Conservation (phyloP, 306 rosid species). For the Castanopsis chinensis region DNA sequence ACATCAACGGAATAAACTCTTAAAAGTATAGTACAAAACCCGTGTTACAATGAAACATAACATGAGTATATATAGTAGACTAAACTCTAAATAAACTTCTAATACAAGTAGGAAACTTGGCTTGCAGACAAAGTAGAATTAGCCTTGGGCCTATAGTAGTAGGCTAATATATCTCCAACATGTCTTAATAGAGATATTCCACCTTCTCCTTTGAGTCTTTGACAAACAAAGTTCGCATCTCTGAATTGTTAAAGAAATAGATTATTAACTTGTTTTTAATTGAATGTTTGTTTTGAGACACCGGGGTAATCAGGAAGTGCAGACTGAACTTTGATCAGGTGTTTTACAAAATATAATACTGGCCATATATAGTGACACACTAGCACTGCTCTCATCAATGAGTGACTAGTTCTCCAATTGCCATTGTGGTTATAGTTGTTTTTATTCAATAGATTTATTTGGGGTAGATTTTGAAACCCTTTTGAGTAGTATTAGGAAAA, state of each 20-base stretch:
- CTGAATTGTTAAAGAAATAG: background rate
- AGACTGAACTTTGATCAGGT: background rate
- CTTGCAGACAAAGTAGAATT: no score
- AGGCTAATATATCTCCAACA: no score
- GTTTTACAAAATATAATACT: background rate
- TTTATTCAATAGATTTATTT: background rate
- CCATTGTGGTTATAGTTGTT: background rate
- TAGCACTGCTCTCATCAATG: no score
- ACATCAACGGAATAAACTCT: no score
- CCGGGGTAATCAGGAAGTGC: background rate
- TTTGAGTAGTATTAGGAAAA: background rate
- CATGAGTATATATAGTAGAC: no score
- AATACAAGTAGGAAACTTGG: no score
- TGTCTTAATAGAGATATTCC: constrained; percentile 75
- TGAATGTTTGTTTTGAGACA: background rate
- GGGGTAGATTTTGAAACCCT: background rate
- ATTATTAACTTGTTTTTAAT: background rate
- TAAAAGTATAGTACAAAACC: no score
- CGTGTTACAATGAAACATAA: no score
- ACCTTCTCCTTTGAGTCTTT: constrained; percentile 65
- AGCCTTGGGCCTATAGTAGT: no score
- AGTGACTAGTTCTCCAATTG: background rate
- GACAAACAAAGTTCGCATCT: constrained; percentile 64
- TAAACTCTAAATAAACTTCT: no score
- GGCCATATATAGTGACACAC: background rate